These are phyloP conservation scores for Heritiera littoralis DNA, from an alignment of 345 rosid genomes.

Conservation along the genomic window DNA sequence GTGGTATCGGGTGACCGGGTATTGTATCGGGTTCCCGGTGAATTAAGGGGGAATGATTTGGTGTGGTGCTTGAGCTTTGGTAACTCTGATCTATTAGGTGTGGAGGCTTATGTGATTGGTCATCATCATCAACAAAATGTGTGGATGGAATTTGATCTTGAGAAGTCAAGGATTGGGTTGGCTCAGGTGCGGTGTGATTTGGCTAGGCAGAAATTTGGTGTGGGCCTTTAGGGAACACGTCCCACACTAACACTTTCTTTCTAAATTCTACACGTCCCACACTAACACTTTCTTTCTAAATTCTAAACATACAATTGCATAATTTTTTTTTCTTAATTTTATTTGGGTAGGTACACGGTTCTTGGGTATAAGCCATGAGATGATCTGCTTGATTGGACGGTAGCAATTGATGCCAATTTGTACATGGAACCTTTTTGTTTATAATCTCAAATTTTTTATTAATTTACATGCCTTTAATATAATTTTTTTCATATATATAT, in stretches of 20 bases:
- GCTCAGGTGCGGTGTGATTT: slow-evolving; percentile 74
- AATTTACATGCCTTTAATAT: not conserved
- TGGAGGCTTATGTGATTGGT: slow-evolving; percentile 88
- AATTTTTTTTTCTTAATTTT: not conserved
- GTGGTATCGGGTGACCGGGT: slow-evolving; percentile 55
- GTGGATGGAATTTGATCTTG: slow-evolving; percentile 93
- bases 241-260: not conserved
- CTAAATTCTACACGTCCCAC: not conserved
- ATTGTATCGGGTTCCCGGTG: slow-evolving; percentile 65
- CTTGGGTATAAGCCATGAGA: not conserved
- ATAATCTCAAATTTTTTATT: not conserved
- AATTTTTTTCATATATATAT: too few species aligned
- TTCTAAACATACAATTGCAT: not conserved
- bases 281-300: not conserved
- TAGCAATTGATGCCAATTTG: not conserved
- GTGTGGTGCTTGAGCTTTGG: slow-evolving; percentile 86
- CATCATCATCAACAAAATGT: slow-evolving; percentile 91
- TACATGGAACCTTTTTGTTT: not conserved
- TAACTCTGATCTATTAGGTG: slow-evolving; percentile 79
- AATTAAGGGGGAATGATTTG: slow-evolving; percentile 57
- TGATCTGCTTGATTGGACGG: slow-evolving; percentile 16
- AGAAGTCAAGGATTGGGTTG: slow-evolving; percentile 74
- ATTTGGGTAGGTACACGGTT: not conserved
- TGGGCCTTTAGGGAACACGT: slow-evolving; percentile 24
- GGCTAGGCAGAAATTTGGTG: slow-evolving; percentile 72